These are phyloP conservation scores for Pythium catenulatum DNA, from an alignment of 352 stramenopile genomes.

Conservation along the genomic window DNA sequence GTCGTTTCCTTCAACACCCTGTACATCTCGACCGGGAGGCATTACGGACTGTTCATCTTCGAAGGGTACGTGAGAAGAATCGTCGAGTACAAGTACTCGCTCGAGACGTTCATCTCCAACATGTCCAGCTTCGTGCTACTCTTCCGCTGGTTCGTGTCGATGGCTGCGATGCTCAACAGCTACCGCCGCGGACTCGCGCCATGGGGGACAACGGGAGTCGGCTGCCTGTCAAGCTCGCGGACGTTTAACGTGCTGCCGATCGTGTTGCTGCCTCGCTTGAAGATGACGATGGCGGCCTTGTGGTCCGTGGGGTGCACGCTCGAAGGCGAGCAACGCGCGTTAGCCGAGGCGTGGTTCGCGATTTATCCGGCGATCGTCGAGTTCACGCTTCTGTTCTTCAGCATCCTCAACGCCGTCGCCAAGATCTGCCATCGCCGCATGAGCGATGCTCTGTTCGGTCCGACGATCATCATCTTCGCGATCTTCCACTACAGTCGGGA, in stretches of 20 bases:
- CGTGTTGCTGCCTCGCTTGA: conserved; percentile 47
- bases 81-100: conserved; percentile 59
- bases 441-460: conserved; percentile 60
- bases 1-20: conserved; percentile 1
- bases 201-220: conserved; percentile 49
- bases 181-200: conserved; percentile 15
- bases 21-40: conserved; percentile 51
- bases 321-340: conserved; percentile 60
- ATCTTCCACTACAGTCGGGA: conserved; percentile 58
- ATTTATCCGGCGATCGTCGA: conserved; percentile 64
- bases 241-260: conserved; percentile 60
- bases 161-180: conserved; percentile 31
- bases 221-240: conserved; percentile 41
- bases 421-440: conserved; percentile 61
- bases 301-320: conserved; percentile 63
- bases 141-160: conserved; percentile 63
- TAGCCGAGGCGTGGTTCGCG: conserved; percentile 65
- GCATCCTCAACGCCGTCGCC: conserved; percentile 61
- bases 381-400: conserved; percentile 59
- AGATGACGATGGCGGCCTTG: conserved; percentile 56
- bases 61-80: neutral
- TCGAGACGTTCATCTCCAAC: conserved; percentile 68
- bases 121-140: conserved; percentile 59
- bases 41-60: conserved; percentile 63
- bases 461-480: conserved; percentile 55